These are phyloP conservation scores for Protea cynaroides DNA, from an alignment of 164 flowering plant species.

Conservation along the genomic window DNA sequence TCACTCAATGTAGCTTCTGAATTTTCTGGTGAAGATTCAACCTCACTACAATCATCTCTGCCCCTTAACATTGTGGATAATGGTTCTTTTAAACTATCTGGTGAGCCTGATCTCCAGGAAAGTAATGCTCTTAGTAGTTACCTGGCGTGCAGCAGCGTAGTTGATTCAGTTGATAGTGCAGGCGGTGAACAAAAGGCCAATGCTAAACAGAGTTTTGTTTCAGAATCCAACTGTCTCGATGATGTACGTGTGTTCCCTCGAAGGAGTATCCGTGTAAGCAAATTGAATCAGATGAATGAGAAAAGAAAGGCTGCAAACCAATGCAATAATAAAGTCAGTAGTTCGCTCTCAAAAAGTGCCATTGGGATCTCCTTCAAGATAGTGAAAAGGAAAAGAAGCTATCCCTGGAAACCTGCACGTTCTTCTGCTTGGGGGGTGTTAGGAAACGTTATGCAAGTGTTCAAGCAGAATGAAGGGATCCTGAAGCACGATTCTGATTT, in stretches of 20 bases:
- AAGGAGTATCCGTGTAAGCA: slow-evolving; percentile 26
- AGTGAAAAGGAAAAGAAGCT: slow-evolving; percentile 54
- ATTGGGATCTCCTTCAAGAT: slow-evolving; percentile 18
- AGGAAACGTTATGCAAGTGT: slow-evolving; percentile 28
- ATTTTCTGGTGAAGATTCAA: slow-evolving; percentile 18
- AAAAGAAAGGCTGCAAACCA: slow-evolving; percentile 22
- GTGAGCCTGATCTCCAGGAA: slow-evolving; percentile 11
- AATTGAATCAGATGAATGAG: slow-evolving; percentile 21
- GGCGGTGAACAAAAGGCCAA: slow-evolving; percentile 20
- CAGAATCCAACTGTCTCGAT: slow-evolving; percentile 20
- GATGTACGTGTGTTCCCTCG: slow-evolving; percentile 20
- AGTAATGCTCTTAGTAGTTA: slow-evolving; percentile 15
- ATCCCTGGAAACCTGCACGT: slow-evolving; percentile 42
- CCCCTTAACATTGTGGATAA: slow-evolving; percentile 4
- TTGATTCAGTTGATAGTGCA: slow-evolving; percentile 13
- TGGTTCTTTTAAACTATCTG: slow-evolving; percentile 13
- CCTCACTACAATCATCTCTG: slow-evolving; percentile 17
- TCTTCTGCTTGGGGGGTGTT: slow-evolving; percentile 55
- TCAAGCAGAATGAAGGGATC: slow-evolving; percentile 18
- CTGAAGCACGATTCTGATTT: slow-evolving; percentile 13
- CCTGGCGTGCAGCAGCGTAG: slow-evolving; percentile 15
- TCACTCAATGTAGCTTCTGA: slow-evolving; percentile 13
- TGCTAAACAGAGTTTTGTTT: slow-evolving; percentile 9
- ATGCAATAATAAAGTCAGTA: slow-evolving; percentile 19
- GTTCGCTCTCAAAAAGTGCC: slow-evolving; percentile 3